Evolutionary conservation across 1,284 basidiomycete species (phyloP), one percentile per base, ranked within the genome.

Genomic region (Meira miltonrushii): DNA sequence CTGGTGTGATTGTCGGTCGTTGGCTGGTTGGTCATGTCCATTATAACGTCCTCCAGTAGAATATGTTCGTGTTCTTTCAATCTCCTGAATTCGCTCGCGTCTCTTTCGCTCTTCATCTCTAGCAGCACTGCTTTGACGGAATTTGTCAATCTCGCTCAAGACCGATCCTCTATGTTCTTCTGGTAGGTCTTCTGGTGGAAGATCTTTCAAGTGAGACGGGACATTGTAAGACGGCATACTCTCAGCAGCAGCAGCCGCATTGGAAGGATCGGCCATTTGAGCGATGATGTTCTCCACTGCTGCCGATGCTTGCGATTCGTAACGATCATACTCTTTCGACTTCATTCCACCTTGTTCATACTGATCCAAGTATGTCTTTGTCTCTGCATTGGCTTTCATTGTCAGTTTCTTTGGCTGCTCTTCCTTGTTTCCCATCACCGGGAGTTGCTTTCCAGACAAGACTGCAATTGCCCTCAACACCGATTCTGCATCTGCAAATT

Each of bases 101-200:
- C 64, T 54, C 23, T 67, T 65, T 9, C 67, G 66, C 28, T 71
- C 76, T 7, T 74, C 73, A 48, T 77, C 74, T 50, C 74, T 53
- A 1, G 69, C 75, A 4, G 74, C 72, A 9, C 71, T 71, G 0
- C 67, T 64, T 38, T 71, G 67, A 1, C 75, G 62, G 57, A 78
- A 96, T 70, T 92, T 87, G 0, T 92, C 91, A 62, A 97, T 97
- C 77, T 96, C 92, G 39, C 87, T 90, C 60, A 96, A 87, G 57
- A 97, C 92, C 37, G 90, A 87, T 1, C 89, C 91, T 21, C 92
- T 87, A 79, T 93, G 91, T 1, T 89, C 89, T 80, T 94, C 92
- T n/a, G 92, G 92, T 28, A 97, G 83, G 74, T 96, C 92, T 54
- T 90, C 89, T 80, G 93, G 90, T 74, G 93, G 88, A 39, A 97